These are phyloP conservation scores for Talaromyces islandicus DNA, from an alignment of 2,329 filamentous ascomycete genomes.

Conservation along the genomic window DNA sequence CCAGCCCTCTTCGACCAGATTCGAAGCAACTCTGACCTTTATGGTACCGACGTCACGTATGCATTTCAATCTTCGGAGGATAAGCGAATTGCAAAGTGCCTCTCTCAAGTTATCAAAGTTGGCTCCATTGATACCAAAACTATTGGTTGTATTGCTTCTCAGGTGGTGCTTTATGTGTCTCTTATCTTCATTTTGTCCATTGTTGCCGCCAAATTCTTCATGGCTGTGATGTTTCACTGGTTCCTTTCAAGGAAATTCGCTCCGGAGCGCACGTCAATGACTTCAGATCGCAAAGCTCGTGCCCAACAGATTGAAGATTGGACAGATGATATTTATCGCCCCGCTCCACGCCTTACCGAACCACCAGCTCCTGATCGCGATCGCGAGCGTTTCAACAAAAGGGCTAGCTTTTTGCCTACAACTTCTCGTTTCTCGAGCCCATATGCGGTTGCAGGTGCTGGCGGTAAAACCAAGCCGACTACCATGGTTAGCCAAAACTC, in stretches of 20 bases:
- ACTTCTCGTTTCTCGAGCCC: conserved; percentile 93
- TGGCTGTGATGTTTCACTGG: conserved; percentile 93
- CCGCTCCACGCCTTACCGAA: conserved; percentile 75
- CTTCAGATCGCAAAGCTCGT: conserved; percentile 72
- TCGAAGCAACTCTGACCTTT: conserved; percentile 63
- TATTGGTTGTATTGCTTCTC: conserved; percentile 93
- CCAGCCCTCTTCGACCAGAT: conserved; percentile 76
- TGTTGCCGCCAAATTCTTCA: conserved; percentile 76
- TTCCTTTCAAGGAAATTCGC: conserved; percentile 84
- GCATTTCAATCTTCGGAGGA: conserved; percentile 73
- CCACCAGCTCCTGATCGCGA: conserved; percentile 67
- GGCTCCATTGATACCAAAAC: conserved; percentile 93
- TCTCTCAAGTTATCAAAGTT: conserved; percentile 91
- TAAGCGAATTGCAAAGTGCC: conserved; percentile 77
- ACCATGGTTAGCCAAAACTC: conserved; percentile 93
- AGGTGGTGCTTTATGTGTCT: conserved; percentile 93
- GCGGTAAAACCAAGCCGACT: conserved; percentile 55
- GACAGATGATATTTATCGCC: conserved; percentile 94
- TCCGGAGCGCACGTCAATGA: conserved; percentile 77
- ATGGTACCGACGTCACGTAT: conserved; percentile 83
- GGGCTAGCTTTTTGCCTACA: conserved; percentile 81
- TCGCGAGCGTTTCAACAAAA: conserved; percentile 51
- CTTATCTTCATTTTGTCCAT: conserved; percentile 87
- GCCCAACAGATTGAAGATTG: conserved; percentile 95
- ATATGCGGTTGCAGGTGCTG: conserved; percentile 64